Base-by-base conservation (phyloP, 2,329 filamentous ascomycete genomes). In the Phyllosticta capitalensis region DNA sequence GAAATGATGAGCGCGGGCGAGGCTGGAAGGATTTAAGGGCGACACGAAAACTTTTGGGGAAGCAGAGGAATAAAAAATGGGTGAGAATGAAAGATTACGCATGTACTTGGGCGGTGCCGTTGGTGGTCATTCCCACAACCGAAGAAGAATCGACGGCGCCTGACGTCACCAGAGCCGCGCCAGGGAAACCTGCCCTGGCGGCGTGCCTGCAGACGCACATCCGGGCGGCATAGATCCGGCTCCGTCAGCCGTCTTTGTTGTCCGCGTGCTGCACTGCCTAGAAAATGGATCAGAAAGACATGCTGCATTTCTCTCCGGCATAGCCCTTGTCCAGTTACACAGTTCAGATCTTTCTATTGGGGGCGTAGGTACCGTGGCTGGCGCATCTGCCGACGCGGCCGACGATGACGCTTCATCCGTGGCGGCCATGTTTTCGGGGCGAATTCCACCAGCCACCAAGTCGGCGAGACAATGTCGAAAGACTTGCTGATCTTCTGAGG, bases 61-160 rank as follows among this genome's bases (percentile, higher is more conserved):
- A 52, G 56, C 12, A 45, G 38, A 20, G 38, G 52, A 33, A 51
- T 59, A 49, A 17, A 54, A 59, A 54, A 59, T 30, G 38, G 24
- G 12, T 10, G 30, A 24, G 50, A 45, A 52, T 48, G 58, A 55
- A 48, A 51, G 58, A 55, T 59, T 59, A 53, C 58, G 53, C 55
- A 55, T 49, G 56, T 54, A 50, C 17, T n/a, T 58, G 56, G 56
- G 56, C 56, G 54, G 56, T 59, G 56, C 24, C 24, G 24, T 45
- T 45, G 38, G 14, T 45, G 38, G 38, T 45, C 38, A 45, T 45
- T 45, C 38, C 38, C 38, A 45, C 38, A 45, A 45, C 38, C 38
- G 38, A 45, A 45, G 30, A 38, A 38, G 38, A 45, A n/a, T 45
- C 38, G 38, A 45, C 4, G 38, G 17, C 38, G 17, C 38, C 38